phyloP scores from a whole-genome alignment of 139 green algal species.

The Trebouxia sp. region DNA sequence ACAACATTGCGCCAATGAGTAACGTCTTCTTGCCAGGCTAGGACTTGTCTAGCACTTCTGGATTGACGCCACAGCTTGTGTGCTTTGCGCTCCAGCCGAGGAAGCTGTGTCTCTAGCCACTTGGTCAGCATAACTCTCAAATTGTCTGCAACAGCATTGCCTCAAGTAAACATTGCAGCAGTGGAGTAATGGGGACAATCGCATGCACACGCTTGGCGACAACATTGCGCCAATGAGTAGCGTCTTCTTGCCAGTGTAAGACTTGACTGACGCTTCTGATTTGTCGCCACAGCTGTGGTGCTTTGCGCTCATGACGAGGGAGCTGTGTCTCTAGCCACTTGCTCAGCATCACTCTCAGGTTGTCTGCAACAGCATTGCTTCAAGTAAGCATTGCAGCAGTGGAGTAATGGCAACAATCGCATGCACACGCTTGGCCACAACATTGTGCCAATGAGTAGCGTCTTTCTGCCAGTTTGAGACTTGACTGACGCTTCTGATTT shows the following conservation, averaged over 20 bases:
- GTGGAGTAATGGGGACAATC: no score
- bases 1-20: neutral
- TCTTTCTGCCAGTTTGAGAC: neutral
- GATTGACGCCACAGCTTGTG: neutral
- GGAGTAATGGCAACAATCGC: no score
- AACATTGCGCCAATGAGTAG: neutral
- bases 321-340: neutral
- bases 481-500: neutral
- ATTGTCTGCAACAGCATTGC: slow-evolving; percentile 5
- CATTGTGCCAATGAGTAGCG: neutral
- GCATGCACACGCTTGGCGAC: neutral
- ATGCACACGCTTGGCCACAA: neutral
- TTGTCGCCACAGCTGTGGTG: neutral
- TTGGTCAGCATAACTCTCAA: neutral
- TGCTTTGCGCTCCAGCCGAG: neutral
- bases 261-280: no score
- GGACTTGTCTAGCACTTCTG: neutral
- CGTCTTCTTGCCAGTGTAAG: neutral
- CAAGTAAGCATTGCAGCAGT: no score
- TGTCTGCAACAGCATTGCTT: no score
- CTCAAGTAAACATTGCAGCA: no score
- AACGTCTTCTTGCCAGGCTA: neutral
- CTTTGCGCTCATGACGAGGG: neutral
- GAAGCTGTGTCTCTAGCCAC: neutral
- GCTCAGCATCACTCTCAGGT: neutral